Base-by-base conservation (phyloP, 2,329 filamentous ascomycete species). In the Scedosporium aurantiacum region DNA sequence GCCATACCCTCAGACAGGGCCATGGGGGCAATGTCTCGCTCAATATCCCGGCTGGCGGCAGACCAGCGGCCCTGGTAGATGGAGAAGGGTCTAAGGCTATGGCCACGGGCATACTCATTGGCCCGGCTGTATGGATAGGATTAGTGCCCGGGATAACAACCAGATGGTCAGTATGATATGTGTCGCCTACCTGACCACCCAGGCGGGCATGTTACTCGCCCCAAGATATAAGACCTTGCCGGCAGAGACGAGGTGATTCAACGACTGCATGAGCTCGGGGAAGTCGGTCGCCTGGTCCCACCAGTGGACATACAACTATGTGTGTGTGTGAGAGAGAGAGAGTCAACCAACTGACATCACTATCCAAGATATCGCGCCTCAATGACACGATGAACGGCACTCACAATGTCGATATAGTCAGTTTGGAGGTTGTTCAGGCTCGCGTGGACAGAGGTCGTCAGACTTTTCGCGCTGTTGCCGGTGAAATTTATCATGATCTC, bases 401-500 rank as follows among this genome's bases (percentile, higher is more conserved):
- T 61, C 67, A 82, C 79, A 61, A 88, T 68, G 67, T 91, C 88
- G 62, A 90, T 83, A 68, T 89, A 91, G 60, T 82, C 78, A 0
- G 86, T 89, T 71, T 85, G 79, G 60, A 86, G 77, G 72, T 84
- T 87, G 68, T 75, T 73, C 63, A 87, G 69, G 63, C 81, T 84
- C n/a, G 73, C 75, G 18, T 81, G 73, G 32, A 87, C 74, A 1
- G 82, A 85, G 1, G 74, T 67, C 52, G 79, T 77, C 45, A 89
- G 68, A 62, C 79, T 84, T 73, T 89, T 89, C 50, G 81, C 75
- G 18, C 81, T 79, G 67, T 88, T 87, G 1, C 86, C 86, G 25
- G 73, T 74, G 62, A 70, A 79, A 67, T 84, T 85, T 65, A 77
- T 76, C 67, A 75, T 75, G 63, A 82, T 76, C 21, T 76, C 71